Conservation (phyloP, 2,329 filamentous ascomycete genomes). For the Curvularia spicifera region DNA sequence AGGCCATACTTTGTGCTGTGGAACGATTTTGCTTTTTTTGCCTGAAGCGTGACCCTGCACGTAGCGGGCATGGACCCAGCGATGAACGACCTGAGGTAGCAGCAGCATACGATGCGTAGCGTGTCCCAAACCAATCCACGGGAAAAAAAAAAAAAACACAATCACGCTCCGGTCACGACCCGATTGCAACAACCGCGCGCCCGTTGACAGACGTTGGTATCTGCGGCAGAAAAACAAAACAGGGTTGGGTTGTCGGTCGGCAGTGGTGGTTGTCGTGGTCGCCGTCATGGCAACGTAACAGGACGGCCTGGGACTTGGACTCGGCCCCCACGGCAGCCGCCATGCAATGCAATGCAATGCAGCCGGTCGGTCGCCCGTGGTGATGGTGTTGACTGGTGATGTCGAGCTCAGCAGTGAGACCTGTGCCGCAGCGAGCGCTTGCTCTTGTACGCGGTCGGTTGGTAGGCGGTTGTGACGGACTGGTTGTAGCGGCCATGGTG, state of each 20-base stretch:
- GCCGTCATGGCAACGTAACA: conserved; percentile 24
- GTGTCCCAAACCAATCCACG: conserved; percentile 1
- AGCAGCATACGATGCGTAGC: background rate
- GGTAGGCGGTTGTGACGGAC: background rate
- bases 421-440: conserved; percentile 33
- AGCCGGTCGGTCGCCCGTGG: conserved; percentile 6
- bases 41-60: conserved; percentile 4
- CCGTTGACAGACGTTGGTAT: background rate
- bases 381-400: conserved; percentile 9
- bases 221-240: conserved; percentile 10
- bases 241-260: background rate
- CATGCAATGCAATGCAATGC: conserved; percentile 3
- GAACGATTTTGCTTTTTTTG: conserved; percentile 10
- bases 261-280: conserved; percentile 3
- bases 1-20: conserved; percentile 4
- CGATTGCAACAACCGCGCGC: background rate
- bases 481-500: background rate
- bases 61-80: background rate
- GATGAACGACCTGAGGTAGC: conserved; percentile 1
- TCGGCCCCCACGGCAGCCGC: conserved; percentile 12
- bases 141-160: conserved; percentile 2
- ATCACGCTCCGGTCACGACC: background rate
- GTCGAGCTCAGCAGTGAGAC: conserved; percentile 11
- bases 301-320: background rate
- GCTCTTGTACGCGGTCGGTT: conserved; percentile 19